Conservation (phyloP, 1,139 yeast genomes). For the Diutina neorugosa region DNA sequence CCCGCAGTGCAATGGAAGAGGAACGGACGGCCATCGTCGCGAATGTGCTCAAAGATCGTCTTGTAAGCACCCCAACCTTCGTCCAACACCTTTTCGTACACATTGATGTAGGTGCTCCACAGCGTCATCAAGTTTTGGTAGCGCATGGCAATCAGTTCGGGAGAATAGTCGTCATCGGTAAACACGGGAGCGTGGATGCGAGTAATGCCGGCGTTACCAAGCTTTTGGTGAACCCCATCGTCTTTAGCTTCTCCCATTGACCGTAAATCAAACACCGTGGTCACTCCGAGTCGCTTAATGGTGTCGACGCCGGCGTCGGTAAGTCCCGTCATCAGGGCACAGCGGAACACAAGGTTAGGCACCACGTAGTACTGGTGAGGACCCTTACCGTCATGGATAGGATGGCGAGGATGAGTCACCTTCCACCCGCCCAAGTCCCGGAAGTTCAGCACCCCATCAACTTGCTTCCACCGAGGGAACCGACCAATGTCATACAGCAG, state of each 20-base stretch:
- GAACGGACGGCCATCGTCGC: slow-evolving; percentile 40
- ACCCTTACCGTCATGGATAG: slow-evolving; percentile 6
- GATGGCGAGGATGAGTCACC: slow-evolving; percentile 21
- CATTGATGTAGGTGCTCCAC: slow-evolving; percentile 52
- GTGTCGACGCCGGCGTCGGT: slow-evolving; percentile 33
- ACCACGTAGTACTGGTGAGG: slow-evolving; percentile 26
- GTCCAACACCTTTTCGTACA: slow-evolving; percentile 48
- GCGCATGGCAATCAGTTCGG: slow-evolving; percentile 49
- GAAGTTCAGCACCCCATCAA: slow-evolving; percentile 62
- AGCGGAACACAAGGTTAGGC: slow-evolving; percentile 46
- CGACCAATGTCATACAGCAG: slow-evolving; percentile 24
- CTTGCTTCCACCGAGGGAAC: slow-evolving; percentile 21
- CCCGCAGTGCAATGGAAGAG: slow-evolving; percentile 80
- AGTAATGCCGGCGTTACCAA: slow-evolving; percentile 26
- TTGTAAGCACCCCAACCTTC: slow-evolving; percentile 35
- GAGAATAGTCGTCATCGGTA: slow-evolving; percentile 45
- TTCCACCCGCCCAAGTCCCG: slow-evolving; percentile 78
- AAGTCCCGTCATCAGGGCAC: slow-evolving; percentile 46
- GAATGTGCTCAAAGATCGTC: slow-evolving; percentile 37
- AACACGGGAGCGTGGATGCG: slow-evolving; percentile 53
- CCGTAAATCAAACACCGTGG: slow-evolving; percentile 56
- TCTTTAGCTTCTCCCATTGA: slow-evolving; percentile 45
- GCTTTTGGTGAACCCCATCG: slow-evolving; percentile 31
- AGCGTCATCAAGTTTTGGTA: slow-evolving; percentile 47
- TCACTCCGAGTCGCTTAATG: slow-evolving; percentile 34